These are phyloP conservation scores for Omphalotus guepiniiformis DNA, from an alignment of 768 basidiomycete species.

Conservation along the genomic window DNA sequence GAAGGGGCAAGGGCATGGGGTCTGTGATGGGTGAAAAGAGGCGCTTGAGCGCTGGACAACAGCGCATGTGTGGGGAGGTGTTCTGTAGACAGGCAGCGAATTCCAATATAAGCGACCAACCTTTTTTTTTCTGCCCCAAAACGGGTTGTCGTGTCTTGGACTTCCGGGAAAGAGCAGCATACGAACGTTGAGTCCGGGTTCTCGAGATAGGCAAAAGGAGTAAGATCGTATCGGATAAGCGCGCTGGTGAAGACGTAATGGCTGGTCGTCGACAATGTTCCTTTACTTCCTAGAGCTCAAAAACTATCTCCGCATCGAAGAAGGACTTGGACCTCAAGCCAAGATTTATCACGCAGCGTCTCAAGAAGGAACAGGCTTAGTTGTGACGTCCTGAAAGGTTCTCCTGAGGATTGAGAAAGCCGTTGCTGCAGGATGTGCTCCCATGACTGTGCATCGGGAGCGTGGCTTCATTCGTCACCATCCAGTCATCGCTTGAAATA, in stretches of 20 bases:
- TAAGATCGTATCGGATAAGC: not conserved
- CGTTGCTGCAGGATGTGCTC: not conserved
- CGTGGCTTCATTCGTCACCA: slow-evolving; percentile 16
- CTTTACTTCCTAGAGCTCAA: slow-evolving; percentile 10
- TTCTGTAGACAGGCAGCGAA: too few relatives aligned
- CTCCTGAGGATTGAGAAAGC: not conserved
- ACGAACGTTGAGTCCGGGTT: slow-evolving; percentile 17
- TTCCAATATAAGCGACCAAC: slow-evolving; percentile 19
- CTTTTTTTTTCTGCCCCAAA: slow-evolving; percentile 22
- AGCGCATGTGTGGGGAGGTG: not conserved
- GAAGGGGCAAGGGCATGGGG: not conserved
- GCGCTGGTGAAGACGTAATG: slow-evolving; percentile 14
- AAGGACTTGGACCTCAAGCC: slow-evolving; percentile 14
- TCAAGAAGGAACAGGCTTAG: slow-evolving; percentile 8
- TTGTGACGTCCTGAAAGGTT: not conserved
- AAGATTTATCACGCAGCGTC: slow-evolving; percentile 12
- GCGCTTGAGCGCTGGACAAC: not conserved
- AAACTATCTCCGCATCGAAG: slow-evolving; percentile 11
- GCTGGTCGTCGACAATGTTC: slow-evolving; percentile 8
- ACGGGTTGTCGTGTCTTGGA: slow-evolving; percentile 38
- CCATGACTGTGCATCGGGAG: slow-evolving; percentile 12
- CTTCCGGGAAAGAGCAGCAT: slow-evolving; percentile 25
- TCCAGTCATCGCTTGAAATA: slow-evolving; percentile 27
- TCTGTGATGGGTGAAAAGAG: not conserved
- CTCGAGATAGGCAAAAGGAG: slow-evolving; percentile 6